Base-by-base conservation (phyloP, 192 early-diverging fungal species). In the Mortierella antarctica region DNA sequence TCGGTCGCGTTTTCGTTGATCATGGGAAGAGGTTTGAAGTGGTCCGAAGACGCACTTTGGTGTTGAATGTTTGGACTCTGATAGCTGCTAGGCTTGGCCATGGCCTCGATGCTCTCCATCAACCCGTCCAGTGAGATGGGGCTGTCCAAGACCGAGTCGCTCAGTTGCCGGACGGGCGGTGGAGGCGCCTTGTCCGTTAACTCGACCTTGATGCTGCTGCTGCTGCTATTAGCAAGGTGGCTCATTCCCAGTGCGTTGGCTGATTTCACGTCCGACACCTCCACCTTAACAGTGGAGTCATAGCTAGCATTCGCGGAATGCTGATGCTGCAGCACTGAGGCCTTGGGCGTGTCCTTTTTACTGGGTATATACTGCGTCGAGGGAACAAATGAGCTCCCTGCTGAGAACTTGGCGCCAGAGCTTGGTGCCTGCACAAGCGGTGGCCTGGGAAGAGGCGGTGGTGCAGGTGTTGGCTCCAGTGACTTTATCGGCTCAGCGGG, bases 41-140 rank as follows among this genome's bases (percentile, higher is more conserved):
- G 13, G 45, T 80, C 65, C 4, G 40, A 39, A 10, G 69, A 48
- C 9, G 39, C 18, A 10, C 49, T 50, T 47, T 40, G 64, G 11
- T 67, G 65, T 48, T 10, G 56, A 5, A 21, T 39, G 41, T 0
- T 64, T 21, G 62, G 58, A 9, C 13, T 21, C 17, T 59, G 49
- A 18, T 68, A 39, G 14, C 12, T 41, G n/a, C 18, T 52, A 31
- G 77, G 55, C 40, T 47, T 71, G 3, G 65, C 48, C 77, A 80
- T 72, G 1, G 77, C 77, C 42, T 80, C 77, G n/a, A 80, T 63
- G 20, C 77, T 80, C n/a, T 80, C 77, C 70, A 80, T 51, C 10
- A 80, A 31, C 9, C 77, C 77, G 64, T 80, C 70, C 14, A 80
- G 20, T 12, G 77, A 80, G 23, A 64, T 80, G 1, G 77, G 70